Base-by-base conservation (phyloP, 1,284 basidiomycete genomes). In the Entoloma clypeatum region DNA sequence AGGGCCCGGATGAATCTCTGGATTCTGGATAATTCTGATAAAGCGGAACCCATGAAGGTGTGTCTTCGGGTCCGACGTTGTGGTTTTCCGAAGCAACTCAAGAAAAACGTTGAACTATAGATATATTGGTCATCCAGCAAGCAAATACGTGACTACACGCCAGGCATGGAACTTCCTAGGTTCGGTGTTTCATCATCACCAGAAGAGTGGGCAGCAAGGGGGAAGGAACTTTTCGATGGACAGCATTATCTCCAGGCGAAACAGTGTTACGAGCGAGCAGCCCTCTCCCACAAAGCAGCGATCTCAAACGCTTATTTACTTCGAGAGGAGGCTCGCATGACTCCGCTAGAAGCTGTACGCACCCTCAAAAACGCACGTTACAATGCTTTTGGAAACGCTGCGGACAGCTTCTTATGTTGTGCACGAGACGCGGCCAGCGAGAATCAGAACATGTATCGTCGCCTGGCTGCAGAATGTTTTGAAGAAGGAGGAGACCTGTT, bases 1-100 rank as follows among this genome's bases (percentile, higher is more conserved):
- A 59, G 84, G 29, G 81, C 82, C 1, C 67, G 80, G 24, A 79
- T 77, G 47, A 80, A 80, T 33, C 55, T 85, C 2, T 83, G 81
- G 79, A 77, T 86, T 8, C 72, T 72, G 5, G 84, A 86, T 56
- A 64, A 65, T 21, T 84, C 79, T 2, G 61, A 67, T 3, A 75
- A 68, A 36, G 68, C 71, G 5, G 72, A 75, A 36, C 71, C 81
- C 0, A 76, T 85, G 75, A 63, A 70, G 51, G 82, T 82, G 39
- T 48, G 65, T 7, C 8, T 13, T 14, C n/a, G n/a, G n/a, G n/a
- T n/a, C n/a, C n/a, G n/a, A n/a, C n/a, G n/a, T n/a, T n/a, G n/a
- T n/a, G n/a, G n/a, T n/a, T 14, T 31, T 32, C 10, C n/a, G 36
- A 30, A 19, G 27, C 29, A 7, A 33, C 18, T 22, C n/a, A 40